phyloP scores from a whole-genome alignment of 768 basidiomycete genomes.

The Pleurotus pulmonarius region DNA sequence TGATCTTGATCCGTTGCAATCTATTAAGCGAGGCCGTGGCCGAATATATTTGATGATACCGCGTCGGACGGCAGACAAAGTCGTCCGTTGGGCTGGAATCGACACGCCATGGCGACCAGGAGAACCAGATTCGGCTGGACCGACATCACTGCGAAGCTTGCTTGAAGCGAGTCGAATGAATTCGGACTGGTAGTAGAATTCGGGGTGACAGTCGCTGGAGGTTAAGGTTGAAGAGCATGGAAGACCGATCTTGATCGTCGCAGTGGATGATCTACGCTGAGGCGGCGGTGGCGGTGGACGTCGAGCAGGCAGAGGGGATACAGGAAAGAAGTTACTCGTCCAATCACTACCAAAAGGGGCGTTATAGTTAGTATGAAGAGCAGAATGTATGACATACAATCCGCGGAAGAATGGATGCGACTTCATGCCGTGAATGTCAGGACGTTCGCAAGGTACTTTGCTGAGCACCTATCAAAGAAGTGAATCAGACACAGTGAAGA shows the following conservation, averaged over 20 bases:
- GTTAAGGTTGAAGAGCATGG: background rate
- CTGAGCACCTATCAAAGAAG: background rate
- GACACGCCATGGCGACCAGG: background rate
- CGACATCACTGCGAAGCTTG: too few relatives aligned
- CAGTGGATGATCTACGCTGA: background rate
- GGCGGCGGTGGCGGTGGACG: background rate
- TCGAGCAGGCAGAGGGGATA: background rate
- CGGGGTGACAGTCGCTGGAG: background rate
- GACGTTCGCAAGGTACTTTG: background rate
- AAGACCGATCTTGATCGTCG: background rate
- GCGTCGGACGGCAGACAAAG: background rate
- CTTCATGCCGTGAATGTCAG: background rate
- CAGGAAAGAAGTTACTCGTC: background rate
- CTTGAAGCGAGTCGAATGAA: background rate
- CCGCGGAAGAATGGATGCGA: background rate
- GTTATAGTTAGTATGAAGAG: background rate
- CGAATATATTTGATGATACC: background rate
- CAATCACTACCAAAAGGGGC: background rate
- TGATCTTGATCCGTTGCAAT: too few relatives aligned
- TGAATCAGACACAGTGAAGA: background rate
- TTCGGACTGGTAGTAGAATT: background rate
- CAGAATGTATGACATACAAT: background rate
- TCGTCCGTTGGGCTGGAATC: background rate
- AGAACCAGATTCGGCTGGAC: background rate
- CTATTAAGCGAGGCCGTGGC: background rate